phyloP scores from a whole-genome alignment of 1,284 basidiomycete species.

The Tilletia setariae region DNA sequence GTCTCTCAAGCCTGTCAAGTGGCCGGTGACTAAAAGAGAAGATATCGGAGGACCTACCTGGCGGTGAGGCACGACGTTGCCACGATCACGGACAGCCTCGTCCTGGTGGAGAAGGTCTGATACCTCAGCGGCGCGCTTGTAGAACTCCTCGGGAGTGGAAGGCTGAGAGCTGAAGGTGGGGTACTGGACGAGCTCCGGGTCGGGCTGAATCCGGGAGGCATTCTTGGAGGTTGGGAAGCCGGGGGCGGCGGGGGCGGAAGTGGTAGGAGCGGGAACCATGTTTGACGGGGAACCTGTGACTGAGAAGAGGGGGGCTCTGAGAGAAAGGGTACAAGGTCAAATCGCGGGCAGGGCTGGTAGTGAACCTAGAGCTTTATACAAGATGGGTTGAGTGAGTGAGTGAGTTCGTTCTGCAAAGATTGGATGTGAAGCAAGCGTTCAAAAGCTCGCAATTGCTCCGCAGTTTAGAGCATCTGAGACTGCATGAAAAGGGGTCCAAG shows the following conservation, averaged over 20 bases:
- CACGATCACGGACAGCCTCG: slow-evolving; percentile 47
- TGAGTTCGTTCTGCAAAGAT: too few species aligned
- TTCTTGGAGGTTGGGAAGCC: slow-evolving; percentile 21
- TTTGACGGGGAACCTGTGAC: not conserved
- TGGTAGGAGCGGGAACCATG: slow-evolving; percentile 38
- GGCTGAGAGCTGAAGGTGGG: slow-evolving; percentile 38
- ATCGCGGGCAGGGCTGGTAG: not conserved
- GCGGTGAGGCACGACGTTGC: slow-evolving; percentile 50
- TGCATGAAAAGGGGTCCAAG: too few species aligned
- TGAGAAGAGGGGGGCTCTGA: not conserved
- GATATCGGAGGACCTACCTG: slow-evolving; percentile 20
- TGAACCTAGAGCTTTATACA: too few species aligned
- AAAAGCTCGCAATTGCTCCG: too few species aligned
- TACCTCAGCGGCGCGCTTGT: slow-evolving; percentile 45
- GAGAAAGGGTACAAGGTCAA: not conserved
- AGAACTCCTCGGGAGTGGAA: slow-evolving; percentile 38
- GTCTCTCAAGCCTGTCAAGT: not conserved
- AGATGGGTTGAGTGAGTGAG: too few species aligned
- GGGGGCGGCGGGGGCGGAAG: slow-evolving; percentile 16
- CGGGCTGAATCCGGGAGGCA: slow-evolving; percentile 40
- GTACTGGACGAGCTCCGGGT: slow-evolving; percentile 44
- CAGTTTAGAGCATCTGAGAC: too few species aligned
- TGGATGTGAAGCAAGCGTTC: too few species aligned
- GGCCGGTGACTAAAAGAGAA: not conserved
- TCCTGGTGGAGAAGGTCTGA: slow-evolving; percentile 43